These are phyloP conservation scores for Lentinula aciculospora DNA, from an alignment of 768 basidiomycete genomes.

Conservation along the genomic window DNA sequence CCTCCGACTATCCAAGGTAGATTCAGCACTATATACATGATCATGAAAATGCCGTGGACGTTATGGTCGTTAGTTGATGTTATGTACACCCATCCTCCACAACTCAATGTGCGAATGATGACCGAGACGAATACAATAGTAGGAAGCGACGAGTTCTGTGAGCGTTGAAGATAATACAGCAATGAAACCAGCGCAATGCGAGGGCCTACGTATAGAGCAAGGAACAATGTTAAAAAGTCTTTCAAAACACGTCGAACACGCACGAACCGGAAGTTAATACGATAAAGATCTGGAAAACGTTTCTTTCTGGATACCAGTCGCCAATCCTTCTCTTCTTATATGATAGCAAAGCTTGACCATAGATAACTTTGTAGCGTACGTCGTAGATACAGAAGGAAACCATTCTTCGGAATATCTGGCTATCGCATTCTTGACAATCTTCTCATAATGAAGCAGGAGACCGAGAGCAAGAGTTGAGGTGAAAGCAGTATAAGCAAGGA, in stretches of 20 bases:
- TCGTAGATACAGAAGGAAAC: slow-evolving; percentile 87
- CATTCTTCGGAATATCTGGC: slow-evolving; percentile 83
- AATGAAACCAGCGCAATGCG: slow-evolving; percentile 63
- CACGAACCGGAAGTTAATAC: slow-evolving; percentile 69
- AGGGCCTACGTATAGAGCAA: slow-evolving; percentile 43
- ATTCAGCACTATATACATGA: slow-evolving; percentile 77
- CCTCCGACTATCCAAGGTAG: slow-evolving; percentile 87
- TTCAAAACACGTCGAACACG: neutral
- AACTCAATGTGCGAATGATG: slow-evolving; percentile 67
- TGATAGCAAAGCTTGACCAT: neutral
- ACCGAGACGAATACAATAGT: slow-evolving; percentile 55
- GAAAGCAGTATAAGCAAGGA: slow-evolving; percentile 64
- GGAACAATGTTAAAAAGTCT: neutral
- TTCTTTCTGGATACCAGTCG: slow-evolving; percentile 86
- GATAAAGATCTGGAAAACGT: slow-evolving; percentile 82
- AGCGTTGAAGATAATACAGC: slow-evolving; percentile 54
- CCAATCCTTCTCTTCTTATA: slow-evolving; percentile 61
- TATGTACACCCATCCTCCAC: slow-evolving; percentile 91
- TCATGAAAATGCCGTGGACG: slow-evolving; percentile 84
- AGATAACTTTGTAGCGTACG: slow-evolving; percentile 38
- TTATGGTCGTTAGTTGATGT: slow-evolving; percentile 83
- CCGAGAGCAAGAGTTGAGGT: slow-evolving; percentile 56
- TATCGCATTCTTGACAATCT: slow-evolving; percentile 81
- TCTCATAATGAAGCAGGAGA: slow-evolving; percentile 68
- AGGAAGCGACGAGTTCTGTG: slow-evolving; percentile 35